Conservation (phyloP, 768 basidiomycete species). For the Psilocybe subaeruginosa region DNA sequence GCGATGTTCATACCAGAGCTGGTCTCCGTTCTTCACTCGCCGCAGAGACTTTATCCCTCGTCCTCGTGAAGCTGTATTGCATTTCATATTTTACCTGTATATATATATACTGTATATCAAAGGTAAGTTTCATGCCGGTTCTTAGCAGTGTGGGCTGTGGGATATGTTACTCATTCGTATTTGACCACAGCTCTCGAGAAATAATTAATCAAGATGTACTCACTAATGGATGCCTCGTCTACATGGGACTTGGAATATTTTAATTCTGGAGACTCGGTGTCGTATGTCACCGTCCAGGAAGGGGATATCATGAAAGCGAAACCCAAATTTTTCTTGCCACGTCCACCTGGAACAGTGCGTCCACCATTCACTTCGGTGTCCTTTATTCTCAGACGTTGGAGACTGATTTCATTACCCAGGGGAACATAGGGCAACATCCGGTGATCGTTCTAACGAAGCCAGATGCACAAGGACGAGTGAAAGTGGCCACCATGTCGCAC, state of each 20-base stretch:
- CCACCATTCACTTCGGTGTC: not conserved
- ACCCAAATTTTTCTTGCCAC: conserved; percentile 19
- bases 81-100: not conserved
- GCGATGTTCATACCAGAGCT: not conserved
- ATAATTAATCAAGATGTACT: not conserved
- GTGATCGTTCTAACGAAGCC: conserved; percentile 18
- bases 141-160: no score
- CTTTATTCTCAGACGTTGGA: not conserved
- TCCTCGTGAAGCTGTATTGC: not conserved
- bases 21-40: not conserved
- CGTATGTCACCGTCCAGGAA: not conserved
- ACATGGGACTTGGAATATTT: not conserved
- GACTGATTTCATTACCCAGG: conserved; percentile 4
- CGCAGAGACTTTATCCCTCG: not conserved
- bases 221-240: not conserved
- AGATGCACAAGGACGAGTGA: conserved; percentile 13
- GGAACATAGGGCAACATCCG: conserved; percentile 19
- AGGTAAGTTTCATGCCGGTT: not conserved
- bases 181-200: not conserved
- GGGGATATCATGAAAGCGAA: conserved; percentile 22
- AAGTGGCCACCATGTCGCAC: conserved; percentile 21
- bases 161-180: no score
- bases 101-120: not conserved
- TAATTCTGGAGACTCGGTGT: not conserved
- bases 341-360: conserved; percentile 15